Conservation (phyloP, 1,284 basidiomycete species). For the Cryptococcus sp. region DNA sequence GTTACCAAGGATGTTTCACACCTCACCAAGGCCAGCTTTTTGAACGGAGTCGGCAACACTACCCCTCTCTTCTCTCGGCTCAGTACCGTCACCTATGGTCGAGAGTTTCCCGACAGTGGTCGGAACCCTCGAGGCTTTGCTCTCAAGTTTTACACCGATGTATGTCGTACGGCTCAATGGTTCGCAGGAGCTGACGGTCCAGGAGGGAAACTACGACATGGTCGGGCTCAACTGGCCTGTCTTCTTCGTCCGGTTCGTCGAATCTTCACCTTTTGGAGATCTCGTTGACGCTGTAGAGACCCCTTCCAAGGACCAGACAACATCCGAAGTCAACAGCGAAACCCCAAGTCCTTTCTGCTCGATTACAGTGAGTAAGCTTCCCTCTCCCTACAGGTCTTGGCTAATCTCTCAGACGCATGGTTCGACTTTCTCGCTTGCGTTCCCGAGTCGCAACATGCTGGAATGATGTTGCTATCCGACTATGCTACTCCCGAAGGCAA, state of each 20-base stretch:
- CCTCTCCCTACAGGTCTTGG: background rate
- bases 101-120: constrained; percentile 33
- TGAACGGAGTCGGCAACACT: constrained; percentile 27
- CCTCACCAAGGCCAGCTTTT: constrained; percentile 34
- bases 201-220: constrained; percentile 15
- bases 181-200: background rate
- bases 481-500: constrained; percentile 37
- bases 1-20: constrained; percentile 34
- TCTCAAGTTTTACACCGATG: constrained; percentile 39
- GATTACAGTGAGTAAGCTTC: constrained; percentile 25
- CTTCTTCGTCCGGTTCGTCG: constrained; percentile 28
- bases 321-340: constrained; percentile 41
- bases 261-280: background rate
- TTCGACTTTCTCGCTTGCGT: constrained; percentile 44
- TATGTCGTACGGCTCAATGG: background rate
- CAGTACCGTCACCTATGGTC: constrained; percentile 36
- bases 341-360: constrained; percentile 33
- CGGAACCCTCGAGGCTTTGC: constrained; percentile 35
- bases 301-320: constrained; percentile 36
- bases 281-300: constrained; percentile 7
- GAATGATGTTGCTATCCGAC: constrained; percentile 38
- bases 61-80: constrained; percentile 30
- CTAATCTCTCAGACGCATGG: constrained; percentile 29
- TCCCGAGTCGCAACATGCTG: constrained; percentile 39
- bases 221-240: constrained; percentile 38